These are phyloP conservation scores for Plenodomus lindquistii DNA, from an alignment of 2,329 filamentous ascomycete genomes.

Conservation along the genomic window DNA sequence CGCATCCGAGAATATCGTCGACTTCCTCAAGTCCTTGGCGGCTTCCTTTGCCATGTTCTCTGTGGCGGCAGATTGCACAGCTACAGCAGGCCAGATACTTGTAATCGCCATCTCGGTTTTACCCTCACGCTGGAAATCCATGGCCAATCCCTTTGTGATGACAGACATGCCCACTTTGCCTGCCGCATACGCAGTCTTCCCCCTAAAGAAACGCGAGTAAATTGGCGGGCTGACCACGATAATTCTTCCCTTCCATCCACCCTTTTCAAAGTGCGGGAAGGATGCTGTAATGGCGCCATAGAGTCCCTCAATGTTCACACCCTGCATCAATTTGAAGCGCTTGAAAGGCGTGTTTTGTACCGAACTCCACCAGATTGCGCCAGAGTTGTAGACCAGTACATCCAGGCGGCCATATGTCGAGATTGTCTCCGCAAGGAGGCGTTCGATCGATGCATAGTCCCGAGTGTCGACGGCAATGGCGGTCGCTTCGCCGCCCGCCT, in stretches of 20 bases:
- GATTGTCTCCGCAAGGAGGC: slow-evolving; percentile 63
- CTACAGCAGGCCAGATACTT: slow-evolving; percentile 79
- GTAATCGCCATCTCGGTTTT: slow-evolving; percentile 73
- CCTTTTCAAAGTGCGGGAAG: slow-evolving; percentile 66
- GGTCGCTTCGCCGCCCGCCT: slow-evolving; percentile 65
- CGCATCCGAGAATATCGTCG: slow-evolving; percentile 77
- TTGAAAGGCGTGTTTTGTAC: slow-evolving; percentile 73
- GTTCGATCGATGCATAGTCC: slow-evolving; percentile 62
- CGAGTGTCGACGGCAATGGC: slow-evolving; percentile 74
- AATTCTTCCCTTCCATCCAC: slow-evolving; percentile 63
- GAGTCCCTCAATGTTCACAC: slow-evolving; percentile 65
- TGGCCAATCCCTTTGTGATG: slow-evolving; percentile 76
- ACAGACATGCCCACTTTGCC: slow-evolving; percentile 82
- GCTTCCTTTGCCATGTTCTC: slow-evolving; percentile 52
- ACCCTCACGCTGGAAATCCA: slow-evolving; percentile 75
- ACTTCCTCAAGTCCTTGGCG: slow-evolving; percentile 63
- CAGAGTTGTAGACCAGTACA: slow-evolving; percentile 79
- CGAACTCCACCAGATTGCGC: slow-evolving; percentile 82
- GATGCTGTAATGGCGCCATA: slow-evolving; percentile 72
- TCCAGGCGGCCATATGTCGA: slow-evolving; percentile 66
- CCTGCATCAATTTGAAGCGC: slow-evolving; percentile 67
- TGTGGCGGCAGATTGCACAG: slow-evolving; percentile 78
- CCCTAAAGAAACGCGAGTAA: slow-evolving; percentile 81
- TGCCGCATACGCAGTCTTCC: slow-evolving; percentile 82
- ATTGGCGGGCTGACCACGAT: slow-evolving; percentile 83